These are phyloP conservation scores for Colletotrichum sp. DNA, from an alignment of 2,329 filamentous ascomycete species.

Conservation along the genomic window DNA sequence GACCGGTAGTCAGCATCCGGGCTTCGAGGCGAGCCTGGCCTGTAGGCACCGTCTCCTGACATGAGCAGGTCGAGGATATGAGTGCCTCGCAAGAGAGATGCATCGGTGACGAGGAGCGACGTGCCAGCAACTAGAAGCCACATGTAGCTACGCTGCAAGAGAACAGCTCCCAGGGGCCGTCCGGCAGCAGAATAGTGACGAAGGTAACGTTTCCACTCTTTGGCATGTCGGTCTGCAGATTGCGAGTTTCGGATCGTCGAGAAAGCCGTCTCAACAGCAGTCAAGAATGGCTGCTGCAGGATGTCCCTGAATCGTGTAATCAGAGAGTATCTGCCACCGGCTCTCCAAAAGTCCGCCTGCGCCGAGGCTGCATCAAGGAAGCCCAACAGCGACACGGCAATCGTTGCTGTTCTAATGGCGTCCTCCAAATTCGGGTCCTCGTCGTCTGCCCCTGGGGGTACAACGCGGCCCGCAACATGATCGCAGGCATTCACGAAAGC, in stretches of 20 bases:
- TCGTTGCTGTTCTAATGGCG: constrained; percentile 72
- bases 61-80: constrained; percentile 79
- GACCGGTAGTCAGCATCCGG: constrained; percentile 59
- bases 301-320: constrained; percentile 75
- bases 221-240: constrained; percentile 66
- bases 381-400: constrained; percentile 85
- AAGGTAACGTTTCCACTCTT: constrained; percentile 87
- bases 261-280: constrained; percentile 86
- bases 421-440: constrained; percentile 68
- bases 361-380: constrained; percentile 85
- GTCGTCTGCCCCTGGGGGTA: constrained; percentile 57
- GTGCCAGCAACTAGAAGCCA: constrained; percentile 81
- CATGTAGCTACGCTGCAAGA: constrained; percentile 89
- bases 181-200: constrained; percentile 82
- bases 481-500: constrained; percentile 76
- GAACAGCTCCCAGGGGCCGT: constrained; percentile 86
- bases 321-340: constrained; percentile 74
- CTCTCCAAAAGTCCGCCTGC: constrained; percentile 81
- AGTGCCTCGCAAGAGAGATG: constrained; percentile 60
- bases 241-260: constrained; percentile 87
- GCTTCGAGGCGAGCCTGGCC: constrained; percentile 43
- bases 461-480: constrained; percentile 61
- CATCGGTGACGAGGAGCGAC: constrained; percentile 72
- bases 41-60: constrained; percentile 54
- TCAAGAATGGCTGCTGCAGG: constrained; percentile 83